These are phyloP conservation scores for Chloromonas sp. DNA, from an alignment of 163 green algal species.

Conservation along the genomic window DNA sequence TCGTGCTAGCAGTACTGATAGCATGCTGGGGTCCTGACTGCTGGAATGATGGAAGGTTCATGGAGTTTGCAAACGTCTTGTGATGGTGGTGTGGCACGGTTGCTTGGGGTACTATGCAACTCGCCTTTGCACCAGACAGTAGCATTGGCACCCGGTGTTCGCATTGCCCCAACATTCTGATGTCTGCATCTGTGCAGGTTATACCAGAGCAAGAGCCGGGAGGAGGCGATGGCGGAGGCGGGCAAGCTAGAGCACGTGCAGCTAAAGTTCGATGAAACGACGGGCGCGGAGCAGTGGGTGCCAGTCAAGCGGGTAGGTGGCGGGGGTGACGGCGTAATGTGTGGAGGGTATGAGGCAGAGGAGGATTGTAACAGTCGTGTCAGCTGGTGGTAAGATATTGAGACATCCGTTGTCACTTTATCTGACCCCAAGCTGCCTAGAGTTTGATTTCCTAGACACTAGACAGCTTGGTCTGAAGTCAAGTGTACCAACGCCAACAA, in stretches of 20 bases:
- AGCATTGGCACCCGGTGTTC: no score
- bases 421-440: background rate
- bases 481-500: no score
- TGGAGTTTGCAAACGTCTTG: no score
- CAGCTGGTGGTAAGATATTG: background rate
- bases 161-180: no score
- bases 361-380: background rate
- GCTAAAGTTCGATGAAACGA: conserved; percentile 21
- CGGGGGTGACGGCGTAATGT: background rate
- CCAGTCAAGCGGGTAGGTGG: conserved; percentile 23
- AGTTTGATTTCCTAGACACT: no score
- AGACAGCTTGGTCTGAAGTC: no score
- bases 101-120: no score
- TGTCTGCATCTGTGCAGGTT: conserved; percentile 7
- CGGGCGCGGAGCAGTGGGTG: conserved; percentile 32
- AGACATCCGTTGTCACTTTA: background rate
- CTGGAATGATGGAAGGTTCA: no score
- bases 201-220: conserved; percentile 24
- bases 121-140: no score
- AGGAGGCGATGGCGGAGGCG: background rate
- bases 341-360: background rate
- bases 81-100: no score
- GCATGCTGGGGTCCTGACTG: no score
- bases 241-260: conserved; percentile 25
- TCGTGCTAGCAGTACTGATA: no score